phyloP scores from a whole-genome alignment of 1,284 basidiomycete species.

The Sphaerobolus stellatus region DNA sequence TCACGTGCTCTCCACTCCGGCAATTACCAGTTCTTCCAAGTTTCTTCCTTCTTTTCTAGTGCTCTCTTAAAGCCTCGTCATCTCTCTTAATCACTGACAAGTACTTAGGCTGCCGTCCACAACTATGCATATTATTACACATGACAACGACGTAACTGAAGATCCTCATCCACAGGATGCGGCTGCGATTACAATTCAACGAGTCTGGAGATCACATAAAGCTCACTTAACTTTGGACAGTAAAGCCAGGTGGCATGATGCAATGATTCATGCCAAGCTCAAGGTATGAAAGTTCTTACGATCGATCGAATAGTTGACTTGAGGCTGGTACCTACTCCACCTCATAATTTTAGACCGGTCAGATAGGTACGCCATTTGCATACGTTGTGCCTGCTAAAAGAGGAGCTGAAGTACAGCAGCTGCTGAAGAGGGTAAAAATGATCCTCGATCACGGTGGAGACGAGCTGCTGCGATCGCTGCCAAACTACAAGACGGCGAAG shows the following conservation, averaged over 20 bases:
- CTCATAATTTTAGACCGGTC: conserved; percentile 4
- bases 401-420: conserved; percentile 38
- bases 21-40: no score
- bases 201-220: conserved; percentile 30
- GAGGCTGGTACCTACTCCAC: not conserved
- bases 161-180: conserved; percentile 14
- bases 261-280: conserved; percentile 38
- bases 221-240: conserved; percentile 31
- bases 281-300: conserved; percentile 31
- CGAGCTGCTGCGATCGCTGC: conserved; percentile 44
- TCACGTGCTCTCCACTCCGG: no score
- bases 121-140: no score
- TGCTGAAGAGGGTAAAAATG: conserved; percentile 45
- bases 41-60: no score
- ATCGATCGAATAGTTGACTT: no score
- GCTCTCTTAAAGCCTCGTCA: no score
- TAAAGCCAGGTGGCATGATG: conserved; percentile 46
- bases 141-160: not conserved
- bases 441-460: conserved; percentile 45
- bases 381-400: not conserved
- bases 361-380: not conserved
- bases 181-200: conserved; percentile 31
- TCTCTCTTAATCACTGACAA: no score
- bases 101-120: no score
- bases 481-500: conserved; percentile 45